phyloP scores from a whole-genome alignment of 2,329 filamentous ascomycete genomes.

The Albifimbria verrucaria region DNA sequence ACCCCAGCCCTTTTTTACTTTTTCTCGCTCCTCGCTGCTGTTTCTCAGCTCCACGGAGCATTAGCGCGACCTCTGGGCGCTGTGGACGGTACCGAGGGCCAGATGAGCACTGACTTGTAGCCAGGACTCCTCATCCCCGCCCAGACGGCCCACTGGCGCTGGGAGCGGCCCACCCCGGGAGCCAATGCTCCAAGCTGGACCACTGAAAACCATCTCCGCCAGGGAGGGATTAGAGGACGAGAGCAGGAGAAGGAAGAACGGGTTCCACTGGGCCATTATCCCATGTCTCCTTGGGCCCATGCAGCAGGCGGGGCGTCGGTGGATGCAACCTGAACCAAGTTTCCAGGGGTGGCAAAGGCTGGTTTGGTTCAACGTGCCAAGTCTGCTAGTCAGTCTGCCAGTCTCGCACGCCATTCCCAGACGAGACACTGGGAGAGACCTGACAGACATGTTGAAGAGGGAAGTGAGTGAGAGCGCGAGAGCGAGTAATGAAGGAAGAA shows the following conservation, averaged over 20 bases:
- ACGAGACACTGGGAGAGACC: too few relatives aligned
- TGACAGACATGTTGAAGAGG: too few relatives aligned
- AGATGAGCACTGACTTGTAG: neutral
- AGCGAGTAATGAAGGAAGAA: too few relatives aligned
- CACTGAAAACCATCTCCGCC: too few relatives aligned
- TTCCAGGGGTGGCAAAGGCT: neutral
- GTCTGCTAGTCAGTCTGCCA: too few relatives aligned
- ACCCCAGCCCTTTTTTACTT: neutral
- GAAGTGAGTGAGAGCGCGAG: too few relatives aligned
- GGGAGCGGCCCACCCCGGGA: neutral
- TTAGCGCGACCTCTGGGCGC: neutral
- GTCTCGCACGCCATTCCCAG: neutral
- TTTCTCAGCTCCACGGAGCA: neutral
- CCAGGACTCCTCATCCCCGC: too few relatives aligned
- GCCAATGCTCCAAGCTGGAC: neutral
- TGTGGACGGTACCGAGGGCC: neutral
- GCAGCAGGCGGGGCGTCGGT: neutral
- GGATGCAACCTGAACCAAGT: neutral
- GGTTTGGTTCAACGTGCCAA: too few relatives aligned
- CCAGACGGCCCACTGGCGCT: too few relatives aligned
- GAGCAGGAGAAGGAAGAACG: too few relatives aligned
- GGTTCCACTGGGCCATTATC: too few relatives aligned
- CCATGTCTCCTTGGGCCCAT: neutral
- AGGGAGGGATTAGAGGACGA: neutral
- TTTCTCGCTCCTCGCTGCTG: neutral